Conservation (phyloP, 1,139 yeast species). For the Insectozyma bohioensis region DNA sequence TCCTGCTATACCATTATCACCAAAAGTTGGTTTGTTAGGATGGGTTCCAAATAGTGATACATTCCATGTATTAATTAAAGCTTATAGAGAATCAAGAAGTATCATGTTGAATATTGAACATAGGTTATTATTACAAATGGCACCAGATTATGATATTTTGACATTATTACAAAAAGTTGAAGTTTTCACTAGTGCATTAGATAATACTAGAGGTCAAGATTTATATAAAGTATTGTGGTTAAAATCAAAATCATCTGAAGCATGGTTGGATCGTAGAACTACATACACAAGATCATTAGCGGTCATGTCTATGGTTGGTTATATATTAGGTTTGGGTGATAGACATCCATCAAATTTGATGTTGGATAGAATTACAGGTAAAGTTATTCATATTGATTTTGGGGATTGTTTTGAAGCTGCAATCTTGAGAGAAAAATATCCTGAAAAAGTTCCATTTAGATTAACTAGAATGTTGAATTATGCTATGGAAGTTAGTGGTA, state of each 20-base stretch:
- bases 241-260: conserved; percentile 92
- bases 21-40: conserved; percentile 93
- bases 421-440: conserved; percentile 90
- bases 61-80: conserved; percentile 88
- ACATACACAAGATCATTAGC: conserved; percentile 95
- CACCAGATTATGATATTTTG: conserved; percentile 91
- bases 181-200: conserved; percentile 93
- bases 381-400: conserved; percentile 94
- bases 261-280: conserved; percentile 97
- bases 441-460: conserved; percentile 97
- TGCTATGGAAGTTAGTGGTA: conserved; percentile 99
- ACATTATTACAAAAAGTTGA: conserved; percentile 91
- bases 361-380: conserved; percentile 93
- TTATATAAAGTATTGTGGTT: conserved; percentile 94
- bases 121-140: conserved; percentile 95
- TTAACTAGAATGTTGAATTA: conserved; percentile 94
- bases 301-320: conserved; percentile 98
- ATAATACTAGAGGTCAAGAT: conserved; percentile 95
- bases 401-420: conserved; percentile 99
- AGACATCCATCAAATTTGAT: conserved; percentile 96
- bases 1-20: conserved; percentile 93
- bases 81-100: conserved; percentile 89
- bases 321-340: conserved; percentile 93
- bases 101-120: conserved; percentile 90
- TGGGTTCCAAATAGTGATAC: conserved; percentile 99